These are phyloP conservation scores for Ophioceras dolichostomum DNA, from an alignment of 2,329 filamentous ascomycete genomes.

Conservation along the genomic window DNA sequence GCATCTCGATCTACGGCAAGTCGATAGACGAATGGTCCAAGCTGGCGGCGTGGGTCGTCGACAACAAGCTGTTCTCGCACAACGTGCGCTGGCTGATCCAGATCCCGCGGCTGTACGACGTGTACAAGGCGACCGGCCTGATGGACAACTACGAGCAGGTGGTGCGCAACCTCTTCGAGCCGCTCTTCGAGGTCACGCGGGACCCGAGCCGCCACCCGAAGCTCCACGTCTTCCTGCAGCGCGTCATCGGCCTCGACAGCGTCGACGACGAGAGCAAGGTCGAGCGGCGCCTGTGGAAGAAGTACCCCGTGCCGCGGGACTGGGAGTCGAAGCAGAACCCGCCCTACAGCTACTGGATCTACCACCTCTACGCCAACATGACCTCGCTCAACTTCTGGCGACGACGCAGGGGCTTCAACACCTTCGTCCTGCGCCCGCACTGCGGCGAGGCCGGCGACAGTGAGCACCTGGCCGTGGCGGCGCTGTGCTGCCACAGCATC, in stretches of 20 bases:
- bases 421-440: slow-evolving; percentile 83
- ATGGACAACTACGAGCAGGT: slow-evolving; percentile 88
- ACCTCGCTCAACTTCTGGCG: slow-evolving; percentile 85
- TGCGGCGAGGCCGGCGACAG: slow-evolving; percentile 96
- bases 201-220: slow-evolving; percentile 81
- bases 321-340: slow-evolving; percentile 94
- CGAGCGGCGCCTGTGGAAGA: slow-evolving; percentile 85
- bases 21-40: slow-evolving; percentile 95
- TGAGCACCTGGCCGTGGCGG: slow-evolving; percentile 85
- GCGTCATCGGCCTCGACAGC: slow-evolving; percentile 93
- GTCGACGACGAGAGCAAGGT: slow-evolving; percentile 98
- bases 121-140: slow-evolving; percentile 80
- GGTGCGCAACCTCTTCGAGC: slow-evolving; percentile 82
- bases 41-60: slow-evolving; percentile 89
- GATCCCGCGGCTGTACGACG: slow-evolving; percentile 85
- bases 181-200: slow-evolving; percentile 86
- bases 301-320: slow-evolving; percentile 79
- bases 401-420: slow-evolving; percentile 87
- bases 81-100: slow-evolving; percentile 97
- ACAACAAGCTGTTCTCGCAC: slow-evolving; percentile 95
- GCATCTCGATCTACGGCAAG: slow-evolving; percentile 92
- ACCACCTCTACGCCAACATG: slow-evolving; percentile 92
- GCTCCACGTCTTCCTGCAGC: slow-evolving; percentile 84
- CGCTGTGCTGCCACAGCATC: slow-evolving; percentile 91
- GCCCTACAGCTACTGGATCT: slow-evolving; percentile 98